Evolutionary conservation across 768 basidiomycete genomes (phyloP).

Genomic region (Neoboletus brunneissimus): DNA sequence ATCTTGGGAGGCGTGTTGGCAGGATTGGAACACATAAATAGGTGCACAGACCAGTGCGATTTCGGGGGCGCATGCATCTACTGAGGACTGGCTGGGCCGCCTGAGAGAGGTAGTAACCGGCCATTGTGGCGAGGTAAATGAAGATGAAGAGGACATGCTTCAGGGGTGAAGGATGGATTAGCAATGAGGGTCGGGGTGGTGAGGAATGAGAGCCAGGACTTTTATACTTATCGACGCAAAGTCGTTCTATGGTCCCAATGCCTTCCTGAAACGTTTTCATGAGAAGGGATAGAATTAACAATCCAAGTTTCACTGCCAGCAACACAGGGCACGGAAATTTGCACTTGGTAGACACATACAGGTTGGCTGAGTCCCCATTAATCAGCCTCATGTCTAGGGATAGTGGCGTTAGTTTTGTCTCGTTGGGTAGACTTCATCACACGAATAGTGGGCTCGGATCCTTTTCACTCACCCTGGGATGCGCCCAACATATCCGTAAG

Average conservation of each 20-base stretch:
- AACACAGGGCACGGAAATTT: not conserved
- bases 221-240: not conserved
- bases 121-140: not conserved
- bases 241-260: not conserved
- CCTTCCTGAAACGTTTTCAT: too few species aligned
- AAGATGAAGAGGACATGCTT: slow-evolving; percentile 3
- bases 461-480: not conserved
- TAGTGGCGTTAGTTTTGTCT: not conserved
- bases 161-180: not conserved
- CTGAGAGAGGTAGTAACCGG: not conserved
- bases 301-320: not conserved
- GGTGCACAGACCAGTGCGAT: not conserved
- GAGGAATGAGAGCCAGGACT: not conserved
- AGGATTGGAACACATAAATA: not conserved
- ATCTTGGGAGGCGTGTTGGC: not conserved
- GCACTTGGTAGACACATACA: not conserved
- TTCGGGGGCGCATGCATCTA: not conserved
- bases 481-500: not conserved
- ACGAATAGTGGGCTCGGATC: not conserved
- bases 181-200: not conserved
- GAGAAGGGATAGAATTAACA: not conserved
- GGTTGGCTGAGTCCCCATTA: not conserved
- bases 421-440: not conserved
- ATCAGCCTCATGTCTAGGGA: not conserved
- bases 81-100: too few species aligned